A percentile compares a stretch with the other conserved stretches of the same genome.
Evolutionary conservation across 2,329 filamentous ascomycete genomes (phyloP).

Genomic region (Xylaria sp.): DNA sequence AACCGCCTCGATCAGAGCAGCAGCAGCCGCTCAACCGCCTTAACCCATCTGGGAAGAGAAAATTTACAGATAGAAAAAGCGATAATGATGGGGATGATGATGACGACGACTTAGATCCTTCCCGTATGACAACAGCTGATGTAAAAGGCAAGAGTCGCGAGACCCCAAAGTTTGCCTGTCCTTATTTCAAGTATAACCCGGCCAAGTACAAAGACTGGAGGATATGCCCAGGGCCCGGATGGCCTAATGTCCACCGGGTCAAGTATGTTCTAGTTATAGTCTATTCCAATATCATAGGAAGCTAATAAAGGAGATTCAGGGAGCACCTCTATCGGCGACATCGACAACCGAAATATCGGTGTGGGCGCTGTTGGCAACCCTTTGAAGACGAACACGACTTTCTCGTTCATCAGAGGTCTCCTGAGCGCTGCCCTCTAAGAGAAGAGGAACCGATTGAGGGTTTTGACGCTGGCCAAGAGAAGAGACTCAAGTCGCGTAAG

Average conservation of each 20-base stretch:
- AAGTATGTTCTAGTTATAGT: constrained; percentile 7
- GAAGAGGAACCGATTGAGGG: constrained; percentile 10
- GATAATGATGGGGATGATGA: not conserved
- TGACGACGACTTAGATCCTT: not conserved
- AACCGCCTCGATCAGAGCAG: not conserved
- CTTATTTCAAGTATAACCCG: constrained; percentile 20
- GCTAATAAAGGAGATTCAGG: not conserved
- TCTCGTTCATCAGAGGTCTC: constrained; percentile 10
- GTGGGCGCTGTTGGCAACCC: constrained; percentile 12
- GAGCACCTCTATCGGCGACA: constrained; percentile 19
- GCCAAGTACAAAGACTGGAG: constrained; percentile 13
- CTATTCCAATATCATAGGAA: not conserved
- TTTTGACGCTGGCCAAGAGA: constrained; percentile 12
- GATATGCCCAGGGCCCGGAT: constrained; percentile 15
- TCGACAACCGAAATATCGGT: constrained; percentile 12
- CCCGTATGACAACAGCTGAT: not conserved
- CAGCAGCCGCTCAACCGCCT: not conserved
- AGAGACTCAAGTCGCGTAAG: constrained; percentile 15
- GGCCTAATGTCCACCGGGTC: constrained; percentile 14
- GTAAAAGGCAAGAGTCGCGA: constrained; percentile 9
- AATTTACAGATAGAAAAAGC: not conserved
- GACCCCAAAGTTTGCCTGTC: constrained; percentile 9
- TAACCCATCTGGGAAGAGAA: not conserved
- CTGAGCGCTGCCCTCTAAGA: constrained; percentile 4
- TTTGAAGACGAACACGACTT: constrained; percentile 14